These are phyloP conservation scores for Pleomassaria siparia DNA, from an alignment of 2,329 filamentous ascomycete species.

Conservation along the genomic window DNA sequence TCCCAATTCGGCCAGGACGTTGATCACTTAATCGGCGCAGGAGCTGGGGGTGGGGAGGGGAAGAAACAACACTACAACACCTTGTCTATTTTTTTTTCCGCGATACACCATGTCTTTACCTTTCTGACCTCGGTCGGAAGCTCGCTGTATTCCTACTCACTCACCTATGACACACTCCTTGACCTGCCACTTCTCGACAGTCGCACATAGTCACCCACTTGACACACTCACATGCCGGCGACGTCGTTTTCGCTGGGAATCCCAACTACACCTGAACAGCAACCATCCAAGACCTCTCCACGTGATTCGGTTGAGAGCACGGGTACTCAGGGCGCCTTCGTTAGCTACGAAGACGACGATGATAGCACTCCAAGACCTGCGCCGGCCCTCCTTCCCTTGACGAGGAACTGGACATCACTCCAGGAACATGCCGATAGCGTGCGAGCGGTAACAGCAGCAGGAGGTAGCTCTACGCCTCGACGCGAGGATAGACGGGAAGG, in stretches of 20 bases:
- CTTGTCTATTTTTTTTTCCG: constrained; percentile 4
- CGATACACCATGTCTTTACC: constrained; percentile 1
- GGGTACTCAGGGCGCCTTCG: background rate
- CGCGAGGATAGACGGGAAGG: constrained; percentile 26
- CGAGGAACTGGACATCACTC: constrained; percentile 24
- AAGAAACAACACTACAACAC: constrained; percentile 15
- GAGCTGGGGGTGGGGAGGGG: too few relatives aligned
- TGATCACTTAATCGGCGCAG: constrained; percentile 11
- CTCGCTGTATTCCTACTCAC: background rate
- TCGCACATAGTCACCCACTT: background rate
- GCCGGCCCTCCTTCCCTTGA: constrained; percentile 6
- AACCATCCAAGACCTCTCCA: background rate
- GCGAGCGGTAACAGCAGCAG: constrained; percentile 3
- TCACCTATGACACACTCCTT: background rate
- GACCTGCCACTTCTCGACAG: background rate
- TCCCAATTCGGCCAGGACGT: constrained; percentile 16
- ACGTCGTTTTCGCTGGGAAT: background rate
- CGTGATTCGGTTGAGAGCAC: background rate
- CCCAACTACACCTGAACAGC: background rate
- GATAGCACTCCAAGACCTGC: constrained; percentile 3
- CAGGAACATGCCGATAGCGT: constrained; percentile 29
- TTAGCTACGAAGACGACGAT: constrained; percentile 1
- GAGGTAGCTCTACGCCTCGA: constrained; percentile 14
- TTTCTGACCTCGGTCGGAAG: background rate
- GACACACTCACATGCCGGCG: background rate